These are phyloP conservation scores for Ophiostoma australiae DNA, from an alignment of 2,329 filamentous ascomycete species.

Conservation along the genomic window DNA sequence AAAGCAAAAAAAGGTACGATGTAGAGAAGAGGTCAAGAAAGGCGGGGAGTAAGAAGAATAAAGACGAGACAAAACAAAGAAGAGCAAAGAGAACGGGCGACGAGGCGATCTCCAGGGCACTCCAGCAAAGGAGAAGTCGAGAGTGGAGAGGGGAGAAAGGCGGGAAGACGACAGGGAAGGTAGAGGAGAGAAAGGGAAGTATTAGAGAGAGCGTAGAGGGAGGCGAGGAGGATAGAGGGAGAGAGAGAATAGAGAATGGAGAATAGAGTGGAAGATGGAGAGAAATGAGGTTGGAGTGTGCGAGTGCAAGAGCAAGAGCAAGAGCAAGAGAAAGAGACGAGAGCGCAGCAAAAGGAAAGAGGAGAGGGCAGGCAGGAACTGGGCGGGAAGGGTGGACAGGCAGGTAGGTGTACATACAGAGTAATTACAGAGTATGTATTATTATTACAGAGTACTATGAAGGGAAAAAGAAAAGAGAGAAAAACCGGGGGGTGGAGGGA, in stretches of 20 bases:
- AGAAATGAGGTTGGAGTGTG: neutral
- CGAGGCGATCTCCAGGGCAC: neutral
- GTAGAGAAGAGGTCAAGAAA: neutral
- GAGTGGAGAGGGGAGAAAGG: neutral
- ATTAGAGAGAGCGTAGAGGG: neutral
- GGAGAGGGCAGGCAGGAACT: neutral
- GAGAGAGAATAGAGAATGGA: neutral
- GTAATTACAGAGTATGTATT: too few species aligned
- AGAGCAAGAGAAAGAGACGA: too few species aligned
- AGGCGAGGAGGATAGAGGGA: neutral
- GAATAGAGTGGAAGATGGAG: neutral
- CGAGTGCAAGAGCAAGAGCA: neutral
- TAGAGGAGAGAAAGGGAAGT: neutral
- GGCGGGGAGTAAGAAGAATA: neutral
- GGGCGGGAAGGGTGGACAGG: neutral
- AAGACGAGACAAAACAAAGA: constrained; percentile 2
- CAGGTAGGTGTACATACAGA: neutral
- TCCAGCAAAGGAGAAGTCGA: neutral
- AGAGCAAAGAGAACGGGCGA: neutral
- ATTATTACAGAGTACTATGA: neutral
- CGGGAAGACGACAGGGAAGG: neutral
- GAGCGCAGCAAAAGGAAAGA: constrained; percentile 7
- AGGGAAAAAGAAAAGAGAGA: neutral
- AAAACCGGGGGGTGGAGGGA: neutral
- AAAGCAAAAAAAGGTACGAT: neutral